Evolutionary conservation across 257 asterid genomes (phyloP).

Genomic region (Solanum paucissectum): DNA sequence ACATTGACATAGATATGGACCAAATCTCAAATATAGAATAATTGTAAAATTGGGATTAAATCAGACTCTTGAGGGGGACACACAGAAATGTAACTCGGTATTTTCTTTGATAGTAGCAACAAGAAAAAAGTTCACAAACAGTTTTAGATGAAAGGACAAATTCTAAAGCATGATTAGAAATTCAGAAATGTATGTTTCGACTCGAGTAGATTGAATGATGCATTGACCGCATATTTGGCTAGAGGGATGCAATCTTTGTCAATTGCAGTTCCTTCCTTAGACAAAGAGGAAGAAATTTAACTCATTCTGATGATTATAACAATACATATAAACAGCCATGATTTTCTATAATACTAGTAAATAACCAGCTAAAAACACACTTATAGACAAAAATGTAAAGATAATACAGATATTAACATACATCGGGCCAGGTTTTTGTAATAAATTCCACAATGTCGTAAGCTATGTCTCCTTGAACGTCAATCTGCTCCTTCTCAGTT

Average conservation of each 20-base stretch:
- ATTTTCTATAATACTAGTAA: neutral
- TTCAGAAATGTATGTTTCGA: neutral
- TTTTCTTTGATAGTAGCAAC: neutral
- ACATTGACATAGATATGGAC: neutral
- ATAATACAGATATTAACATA: conserved; percentile 20
- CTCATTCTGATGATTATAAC: neutral
- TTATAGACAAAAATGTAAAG: neutral
- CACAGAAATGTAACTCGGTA: neutral
- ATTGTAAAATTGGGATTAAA: neutral
- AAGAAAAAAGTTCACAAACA: neutral
- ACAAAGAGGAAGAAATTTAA: neutral
- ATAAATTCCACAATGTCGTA: conserved; percentile 89
- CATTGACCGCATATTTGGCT: neutral
- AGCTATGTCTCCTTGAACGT: conserved; percentile 94
- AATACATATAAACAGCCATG: neutral
- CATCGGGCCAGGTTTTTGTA: conserved; percentile 92
- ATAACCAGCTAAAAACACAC: neutral
- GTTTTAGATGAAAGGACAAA: neutral
- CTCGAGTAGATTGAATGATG: neutral
- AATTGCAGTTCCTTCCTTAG: neutral
- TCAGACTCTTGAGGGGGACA: neutral
- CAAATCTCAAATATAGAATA: neutral
- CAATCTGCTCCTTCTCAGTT: conserved; percentile 95
- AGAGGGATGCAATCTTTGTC: neutral
- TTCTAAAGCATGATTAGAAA: neutral